These are phyloP conservation scores for Tetrahymena malaccensis DNA, from an alignment of 73 alveolate genomes.

Conservation along the genomic window DNA sequence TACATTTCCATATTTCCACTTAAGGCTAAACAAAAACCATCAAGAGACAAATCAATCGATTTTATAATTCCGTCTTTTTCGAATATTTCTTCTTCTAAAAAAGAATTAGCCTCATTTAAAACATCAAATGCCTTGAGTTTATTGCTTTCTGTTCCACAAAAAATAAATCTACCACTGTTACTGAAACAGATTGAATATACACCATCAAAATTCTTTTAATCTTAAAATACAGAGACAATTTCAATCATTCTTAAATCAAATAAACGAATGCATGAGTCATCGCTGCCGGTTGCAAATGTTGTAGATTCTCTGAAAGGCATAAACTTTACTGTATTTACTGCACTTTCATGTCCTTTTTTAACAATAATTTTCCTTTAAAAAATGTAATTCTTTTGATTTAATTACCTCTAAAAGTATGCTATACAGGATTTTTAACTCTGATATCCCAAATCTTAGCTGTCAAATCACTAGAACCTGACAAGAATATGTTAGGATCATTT, in stretches of 20 bases:
- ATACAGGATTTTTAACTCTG: conserved; percentile 33
- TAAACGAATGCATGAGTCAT: conserved; percentile 27
- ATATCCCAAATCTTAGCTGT: conserved; percentile 41
- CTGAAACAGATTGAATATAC: conserved; percentile 32
- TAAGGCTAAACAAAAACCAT: conserved; percentile 24
- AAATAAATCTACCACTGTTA: conserved; percentile 22
- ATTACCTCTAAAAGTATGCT: conserved; percentile 32
- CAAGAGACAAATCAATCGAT: conserved; percentile 33
- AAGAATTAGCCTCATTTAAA: conserved; percentile 17
- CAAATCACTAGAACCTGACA: conserved; percentile 30
- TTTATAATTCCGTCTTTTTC: conserved; percentile 33
- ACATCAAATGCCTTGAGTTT: conserved; percentile 31
- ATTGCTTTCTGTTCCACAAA: conserved; percentile 30
- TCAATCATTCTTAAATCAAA: conserved; percentile 44
- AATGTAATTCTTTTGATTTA: background rate
- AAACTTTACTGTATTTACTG: conserved; percentile 36
- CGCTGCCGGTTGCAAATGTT: conserved; percentile 41
- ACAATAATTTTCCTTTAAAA: background rate
- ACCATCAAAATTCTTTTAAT: conserved; percentile 18
- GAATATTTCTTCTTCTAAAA: conserved; percentile 19
- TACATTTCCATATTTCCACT: background rate
- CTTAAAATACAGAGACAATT: conserved; percentile 13
- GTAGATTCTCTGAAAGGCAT: conserved; percentile 21
- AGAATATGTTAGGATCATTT: conserved; percentile 27
- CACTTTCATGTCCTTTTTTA: conserved; percentile 28